Conservation (phyloP, 148 eudicot genomes). For the Arctostaphylos glauca region DNA sequence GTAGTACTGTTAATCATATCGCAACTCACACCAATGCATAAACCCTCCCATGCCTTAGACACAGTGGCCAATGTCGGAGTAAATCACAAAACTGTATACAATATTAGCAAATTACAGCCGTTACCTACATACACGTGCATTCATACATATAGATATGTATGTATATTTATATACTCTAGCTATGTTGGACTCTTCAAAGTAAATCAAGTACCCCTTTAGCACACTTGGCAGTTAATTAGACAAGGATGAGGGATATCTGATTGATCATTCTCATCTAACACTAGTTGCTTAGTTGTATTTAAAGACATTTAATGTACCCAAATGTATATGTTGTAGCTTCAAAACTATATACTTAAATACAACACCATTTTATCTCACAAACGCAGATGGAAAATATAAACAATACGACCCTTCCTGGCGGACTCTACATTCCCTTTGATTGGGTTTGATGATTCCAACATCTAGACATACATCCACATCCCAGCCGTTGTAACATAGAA, state of each 20-base stretch:
- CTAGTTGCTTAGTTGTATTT: neutral
- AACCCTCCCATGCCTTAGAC: too few relatives aligned
- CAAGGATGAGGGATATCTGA: neutral
- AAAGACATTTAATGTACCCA: neutral
- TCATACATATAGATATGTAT: neutral
- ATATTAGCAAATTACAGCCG: neutral
- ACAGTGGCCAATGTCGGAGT: too few relatives aligned
- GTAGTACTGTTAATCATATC: too few relatives aligned
- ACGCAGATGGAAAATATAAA: too few relatives aligned
- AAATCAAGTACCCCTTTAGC: neutral
- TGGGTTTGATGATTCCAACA: too few relatives aligned
- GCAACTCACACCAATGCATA: too few relatives aligned
- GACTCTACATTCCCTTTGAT: too few relatives aligned
- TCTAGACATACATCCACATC: neutral
- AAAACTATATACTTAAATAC: neutral
- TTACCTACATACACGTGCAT: neutral
- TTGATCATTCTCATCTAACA: neutral
- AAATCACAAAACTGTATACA: too few relatives aligned
- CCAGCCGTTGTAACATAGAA: neutral
- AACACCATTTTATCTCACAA: too few relatives aligned
- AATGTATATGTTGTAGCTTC: neutral
- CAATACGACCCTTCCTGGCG: too few relatives aligned
- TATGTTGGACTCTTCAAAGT: neutral
- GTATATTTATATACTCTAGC: neutral
- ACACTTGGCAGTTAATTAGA: neutral